A percentile compares a stretch with the other conserved stretches of the same genome.
Evolutionary conservation across 1,284 basidiomycete species (phyloP).

Genomic region (Anthracocystis panici-leucophaei): DNA sequence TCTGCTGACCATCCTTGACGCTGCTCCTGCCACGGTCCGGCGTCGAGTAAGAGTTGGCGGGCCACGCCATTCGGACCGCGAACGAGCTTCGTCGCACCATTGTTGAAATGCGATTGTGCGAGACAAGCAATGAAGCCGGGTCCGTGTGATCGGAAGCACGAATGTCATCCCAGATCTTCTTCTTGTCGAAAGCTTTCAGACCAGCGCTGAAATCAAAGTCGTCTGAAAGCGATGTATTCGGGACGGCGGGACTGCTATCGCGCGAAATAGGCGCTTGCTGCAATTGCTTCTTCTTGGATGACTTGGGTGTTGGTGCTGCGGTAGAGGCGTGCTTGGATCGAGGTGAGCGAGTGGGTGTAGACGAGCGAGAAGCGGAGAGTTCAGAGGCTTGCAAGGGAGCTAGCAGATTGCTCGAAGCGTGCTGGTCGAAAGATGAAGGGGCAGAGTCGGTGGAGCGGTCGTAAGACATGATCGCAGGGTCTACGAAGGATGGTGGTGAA

Average conservation of each 20-base stretch:
- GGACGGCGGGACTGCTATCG: conserved; percentile 31
- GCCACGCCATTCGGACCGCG: conserved; percentile 47
- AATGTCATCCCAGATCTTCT: conserved; percentile 54
- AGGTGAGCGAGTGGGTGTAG: conserved; percentile 47
- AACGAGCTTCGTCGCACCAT: conserved; percentile 24
- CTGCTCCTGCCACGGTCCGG: conserved; percentile 34
- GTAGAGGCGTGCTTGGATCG: conserved; percentile 26
- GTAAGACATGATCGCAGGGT: conserved; percentile 35
- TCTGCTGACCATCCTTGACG: conserved; percentile 43
- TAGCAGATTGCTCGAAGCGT: conserved; percentile 13
- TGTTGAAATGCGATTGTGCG: conserved; percentile 41
- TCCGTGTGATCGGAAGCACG: conserved; percentile 48
- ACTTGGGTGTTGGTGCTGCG: conserved; percentile 18
- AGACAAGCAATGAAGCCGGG: conserved; percentile 38
- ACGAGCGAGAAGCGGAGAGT: conserved; percentile 30
- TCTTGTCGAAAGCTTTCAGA: conserved; percentile 49
- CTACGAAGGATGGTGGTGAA: conserved; percentile 14
- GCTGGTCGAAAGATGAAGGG: neutral
- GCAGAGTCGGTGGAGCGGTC: conserved; percentile 9
- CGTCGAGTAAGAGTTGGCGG: conserved; percentile 38
- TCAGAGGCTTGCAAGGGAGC: conserved; percentile 21
- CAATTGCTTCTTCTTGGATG: conserved; percentile 33
- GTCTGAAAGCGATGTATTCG: conserved; percentile 31
- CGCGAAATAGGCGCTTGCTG: conserved; percentile 9
- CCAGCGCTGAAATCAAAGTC: conserved; percentile 50